phyloP scores from a whole-genome alignment of 495 filamentous ascomycete species.

The Trichocladium antarcticum region DNA sequence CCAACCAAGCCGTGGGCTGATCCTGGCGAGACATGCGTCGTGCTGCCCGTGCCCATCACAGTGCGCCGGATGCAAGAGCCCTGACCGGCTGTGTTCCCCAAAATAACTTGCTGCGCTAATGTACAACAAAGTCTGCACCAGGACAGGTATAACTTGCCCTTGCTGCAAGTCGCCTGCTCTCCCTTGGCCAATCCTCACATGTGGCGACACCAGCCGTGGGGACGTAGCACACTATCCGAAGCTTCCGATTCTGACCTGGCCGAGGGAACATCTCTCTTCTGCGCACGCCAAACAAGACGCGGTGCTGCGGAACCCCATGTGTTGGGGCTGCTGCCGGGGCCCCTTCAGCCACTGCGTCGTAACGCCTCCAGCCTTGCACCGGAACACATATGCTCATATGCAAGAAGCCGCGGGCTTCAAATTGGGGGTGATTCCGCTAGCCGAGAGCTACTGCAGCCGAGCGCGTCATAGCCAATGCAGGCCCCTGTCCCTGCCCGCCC shows the following conservation, averaged over 20 bases:
- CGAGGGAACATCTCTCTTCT: too few relatives aligned
- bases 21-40: not conserved
- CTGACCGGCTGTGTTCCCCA: not conserved
- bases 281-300: too few relatives aligned
- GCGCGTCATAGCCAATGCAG: slow-evolving; percentile 1
- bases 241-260: slow-evolving; percentile 5
- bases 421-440: not conserved
- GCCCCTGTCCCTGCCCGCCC: not conserved
- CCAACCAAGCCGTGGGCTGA: not conserved
- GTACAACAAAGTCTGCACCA: not conserved
- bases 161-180: not conserved
- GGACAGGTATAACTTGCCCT: not conserved
- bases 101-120: too few relatives aligned
- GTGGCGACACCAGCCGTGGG: too few relatives aligned
- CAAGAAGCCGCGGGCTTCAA: not conserved
- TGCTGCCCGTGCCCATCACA: not conserved
- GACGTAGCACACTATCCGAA: not conserved
- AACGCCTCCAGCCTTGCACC: too few relatives aligned
- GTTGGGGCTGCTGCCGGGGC: not conserved
- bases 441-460: slow-evolving; percentile 7
- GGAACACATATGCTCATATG: not conserved
- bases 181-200: slow-evolving; percentile 1
- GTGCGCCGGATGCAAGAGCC: not conserved
- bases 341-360: not conserved
- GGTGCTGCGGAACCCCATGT: too few relatives aligned